Percentiles rank a stretch among this genome's conserved stretches.
Conservation (phyloP, 2,329 filamentous ascomycete species). For the Aphanoascus verrucosus region DNA sequence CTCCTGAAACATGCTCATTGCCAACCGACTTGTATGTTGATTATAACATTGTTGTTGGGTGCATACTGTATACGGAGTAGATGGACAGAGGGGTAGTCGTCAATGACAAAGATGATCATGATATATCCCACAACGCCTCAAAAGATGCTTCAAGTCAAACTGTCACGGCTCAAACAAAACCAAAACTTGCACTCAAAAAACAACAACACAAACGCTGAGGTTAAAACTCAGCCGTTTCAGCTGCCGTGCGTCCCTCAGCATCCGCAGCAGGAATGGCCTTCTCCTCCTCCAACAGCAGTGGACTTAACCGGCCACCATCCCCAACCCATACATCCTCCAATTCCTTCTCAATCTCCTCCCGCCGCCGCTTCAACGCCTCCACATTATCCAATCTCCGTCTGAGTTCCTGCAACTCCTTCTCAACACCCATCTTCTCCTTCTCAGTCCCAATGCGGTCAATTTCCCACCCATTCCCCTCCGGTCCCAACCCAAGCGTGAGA, state of each 20-base stretch:
- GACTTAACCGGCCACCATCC: constrained; percentile 31
- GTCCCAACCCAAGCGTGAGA: constrained; percentile 69
- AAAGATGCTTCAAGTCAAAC: too few relatives aligned
- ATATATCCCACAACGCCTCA: too few relatives aligned
- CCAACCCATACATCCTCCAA: constrained; percentile 54
- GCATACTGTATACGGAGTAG: too few relatives aligned
- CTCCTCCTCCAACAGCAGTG: constrained; percentile 25
- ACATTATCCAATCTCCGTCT: constrained; percentile 70
- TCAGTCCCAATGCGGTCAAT: constrained; percentile 90
- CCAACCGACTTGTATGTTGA: too few relatives aligned
- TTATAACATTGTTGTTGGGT: too few relatives aligned
- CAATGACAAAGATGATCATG: too few relatives aligned
- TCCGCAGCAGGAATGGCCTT: constrained; percentile 12
- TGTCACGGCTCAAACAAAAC: too few relatives aligned
- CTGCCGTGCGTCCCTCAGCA: constrained; percentile 9
- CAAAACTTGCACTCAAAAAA: too few relatives aligned
- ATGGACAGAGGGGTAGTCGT: too few relatives aligned
- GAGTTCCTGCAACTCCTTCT: constrained; percentile 79
- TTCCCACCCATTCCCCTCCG: constrained; percentile 76
- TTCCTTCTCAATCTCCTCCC: constrained; percentile 72
- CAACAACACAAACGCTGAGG: too few relatives aligned
- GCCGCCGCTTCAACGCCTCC: constrained; percentile 68
- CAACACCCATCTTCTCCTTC: constrained; percentile 82
- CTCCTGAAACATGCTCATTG: too few relatives aligned
- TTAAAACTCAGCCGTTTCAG: background rate